phyloP scores from a whole-genome alignment of 1,284 basidiomycete species.

The Ceratobasidium papillatum region DNA sequence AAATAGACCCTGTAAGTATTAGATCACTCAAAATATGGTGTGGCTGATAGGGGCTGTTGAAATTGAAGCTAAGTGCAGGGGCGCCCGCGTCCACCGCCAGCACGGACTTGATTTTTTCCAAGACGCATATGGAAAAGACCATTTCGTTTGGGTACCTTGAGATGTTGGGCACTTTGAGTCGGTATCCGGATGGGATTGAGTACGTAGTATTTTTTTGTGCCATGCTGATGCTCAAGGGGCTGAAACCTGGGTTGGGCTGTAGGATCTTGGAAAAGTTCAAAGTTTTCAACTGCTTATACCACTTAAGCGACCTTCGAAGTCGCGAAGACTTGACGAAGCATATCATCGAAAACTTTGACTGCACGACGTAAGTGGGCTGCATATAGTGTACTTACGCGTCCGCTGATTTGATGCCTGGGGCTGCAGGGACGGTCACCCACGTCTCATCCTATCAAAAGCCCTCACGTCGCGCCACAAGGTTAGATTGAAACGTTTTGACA shows the following conservation, averaged over 20 bases:
- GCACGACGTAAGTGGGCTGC: slow-evolving; percentile 72
- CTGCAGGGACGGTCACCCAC: slow-evolving; percentile 86
- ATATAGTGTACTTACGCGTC: neutral
- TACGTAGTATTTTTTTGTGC: slow-evolving; percentile 58
- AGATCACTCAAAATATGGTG: neutral
- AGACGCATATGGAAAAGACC: slow-evolving; percentile 81
- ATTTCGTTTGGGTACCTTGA: slow-evolving; percentile 94
- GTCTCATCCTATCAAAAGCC: slow-evolving; percentile 91
- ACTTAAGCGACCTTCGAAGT: slow-evolving; percentile 87
- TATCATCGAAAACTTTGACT: slow-evolving; percentile 93
- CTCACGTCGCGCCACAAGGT: slow-evolving; percentile 91
- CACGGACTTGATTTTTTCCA: slow-evolving; percentile 85
- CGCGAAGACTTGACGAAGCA: slow-evolving; percentile 92
- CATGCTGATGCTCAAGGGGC: neutral
- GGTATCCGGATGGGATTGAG: slow-evolving; percentile 88
- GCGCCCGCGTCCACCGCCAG: slow-evolving; percentile 29
- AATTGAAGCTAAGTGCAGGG: slow-evolving; percentile 18
- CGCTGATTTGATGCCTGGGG: slow-evolving; percentile 32
- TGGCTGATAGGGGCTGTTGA: slow-evolving; percentile 53
- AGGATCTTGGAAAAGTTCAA: slow-evolving; percentile 91
- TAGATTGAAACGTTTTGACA: slow-evolving; percentile 43
- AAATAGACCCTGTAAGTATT: slow-evolving; percentile 84
- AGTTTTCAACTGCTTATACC: slow-evolving; percentile 95
- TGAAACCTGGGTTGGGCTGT: neutral
- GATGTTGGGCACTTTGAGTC: slow-evolving; percentile 92